phyloP scores from a whole-genome alignment of 306 rosid genomes.

The Citrullus mucosospermus region DNA sequence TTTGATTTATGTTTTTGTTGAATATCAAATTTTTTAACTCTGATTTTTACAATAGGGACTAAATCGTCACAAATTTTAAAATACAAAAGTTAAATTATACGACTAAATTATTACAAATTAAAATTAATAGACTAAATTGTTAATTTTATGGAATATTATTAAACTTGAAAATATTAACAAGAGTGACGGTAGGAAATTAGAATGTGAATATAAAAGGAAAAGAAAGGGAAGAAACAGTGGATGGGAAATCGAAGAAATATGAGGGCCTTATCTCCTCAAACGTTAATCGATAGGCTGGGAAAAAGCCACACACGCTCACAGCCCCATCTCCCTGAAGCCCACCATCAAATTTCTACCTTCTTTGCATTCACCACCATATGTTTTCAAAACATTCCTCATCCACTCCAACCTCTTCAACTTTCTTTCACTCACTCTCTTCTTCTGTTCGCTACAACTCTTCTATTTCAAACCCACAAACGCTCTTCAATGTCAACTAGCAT shows the following conservation, averaged over 20 bases:
- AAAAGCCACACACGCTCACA: conserved; percentile 41
- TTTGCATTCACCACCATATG: conserved; percentile 16
- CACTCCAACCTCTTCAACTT: not conserved
- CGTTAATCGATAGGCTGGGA: conserved; percentile 41
- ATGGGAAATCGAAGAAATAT: not conserved
- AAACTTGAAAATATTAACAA: no score
- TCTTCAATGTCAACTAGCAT: not conserved
- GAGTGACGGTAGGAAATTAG: no score
- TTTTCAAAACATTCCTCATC: conserved; percentile 24
- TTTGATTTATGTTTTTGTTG: no score
- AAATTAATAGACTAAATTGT: no score
- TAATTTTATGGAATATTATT: no score
- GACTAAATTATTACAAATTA: no score
- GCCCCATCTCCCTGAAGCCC: not conserved
- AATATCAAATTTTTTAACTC: no score
- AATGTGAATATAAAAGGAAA: no score
- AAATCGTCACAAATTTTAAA: no score
- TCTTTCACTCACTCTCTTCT: not conserved
- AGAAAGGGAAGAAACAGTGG: not conserved
- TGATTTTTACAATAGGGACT: no score
- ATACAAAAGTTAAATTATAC: no score
- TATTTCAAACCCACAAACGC: not conserved
- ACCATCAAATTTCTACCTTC: not conserved
- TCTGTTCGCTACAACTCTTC: not conserved
- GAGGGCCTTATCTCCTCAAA: conserved; percentile 20